Evolutionary conservation across 805 yeast genomes (phyloP).

Genomic region (Metschnikowia chrysomelidarum): DNA sequence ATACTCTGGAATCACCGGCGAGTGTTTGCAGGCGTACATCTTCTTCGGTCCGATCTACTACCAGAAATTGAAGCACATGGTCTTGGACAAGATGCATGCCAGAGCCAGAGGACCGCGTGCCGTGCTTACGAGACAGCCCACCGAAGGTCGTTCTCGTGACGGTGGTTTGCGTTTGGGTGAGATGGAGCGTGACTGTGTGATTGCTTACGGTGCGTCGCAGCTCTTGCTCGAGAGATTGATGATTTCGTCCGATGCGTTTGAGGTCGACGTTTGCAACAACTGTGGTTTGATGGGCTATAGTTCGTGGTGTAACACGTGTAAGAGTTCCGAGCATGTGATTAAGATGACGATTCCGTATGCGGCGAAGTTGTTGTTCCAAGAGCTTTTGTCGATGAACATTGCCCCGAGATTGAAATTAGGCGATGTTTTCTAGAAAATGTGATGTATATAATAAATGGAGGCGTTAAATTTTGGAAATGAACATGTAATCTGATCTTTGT

Average conservation of each 20-base stretch:
- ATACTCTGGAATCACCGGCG: slow-evolving; percentile 96
- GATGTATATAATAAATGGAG: slow-evolving; percentile 1
- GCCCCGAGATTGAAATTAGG: slow-evolving; percentile 92
- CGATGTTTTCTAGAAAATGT: slow-evolving; percentile 60
- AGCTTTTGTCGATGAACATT: slow-evolving; percentile 95
- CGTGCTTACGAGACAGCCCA: slow-evolving; percentile 86
- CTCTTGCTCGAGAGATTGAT: slow-evolving; percentile 87
- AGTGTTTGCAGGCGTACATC: slow-evolving; percentile 93
- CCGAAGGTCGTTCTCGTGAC: slow-evolving; percentile 98
- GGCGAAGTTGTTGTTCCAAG: slow-evolving; percentile 97
- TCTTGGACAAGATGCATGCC: slow-evolving; percentile 98
- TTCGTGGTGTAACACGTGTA: slow-evolving; percentile 98
- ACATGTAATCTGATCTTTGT: too few relatives aligned
- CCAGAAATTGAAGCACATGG: slow-evolving; percentile 98
- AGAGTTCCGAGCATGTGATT: slow-evolving; percentile 78
- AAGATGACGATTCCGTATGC: slow-evolving; percentile 98
- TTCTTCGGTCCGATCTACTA: slow-evolving; percentile 98
- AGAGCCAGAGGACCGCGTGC: slow-evolving; percentile 99
- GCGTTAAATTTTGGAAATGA: too few relatives aligned
- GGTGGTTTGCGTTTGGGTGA: slow-evolving; percentile 99
- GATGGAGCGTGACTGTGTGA: slow-evolving; percentile 99
- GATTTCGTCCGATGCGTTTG: slow-evolving; percentile 97
- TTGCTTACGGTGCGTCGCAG: slow-evolving; percentile 94
- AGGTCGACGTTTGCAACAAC: slow-evolving; percentile 87
- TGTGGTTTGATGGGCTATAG: slow-evolving; percentile 98